A percentile compares a stretch with the other conserved stretches of the same genome.
Evolutionary conservation across 306 rosid species (phyloP).

Genomic region (Parietaria judaica): DNA sequence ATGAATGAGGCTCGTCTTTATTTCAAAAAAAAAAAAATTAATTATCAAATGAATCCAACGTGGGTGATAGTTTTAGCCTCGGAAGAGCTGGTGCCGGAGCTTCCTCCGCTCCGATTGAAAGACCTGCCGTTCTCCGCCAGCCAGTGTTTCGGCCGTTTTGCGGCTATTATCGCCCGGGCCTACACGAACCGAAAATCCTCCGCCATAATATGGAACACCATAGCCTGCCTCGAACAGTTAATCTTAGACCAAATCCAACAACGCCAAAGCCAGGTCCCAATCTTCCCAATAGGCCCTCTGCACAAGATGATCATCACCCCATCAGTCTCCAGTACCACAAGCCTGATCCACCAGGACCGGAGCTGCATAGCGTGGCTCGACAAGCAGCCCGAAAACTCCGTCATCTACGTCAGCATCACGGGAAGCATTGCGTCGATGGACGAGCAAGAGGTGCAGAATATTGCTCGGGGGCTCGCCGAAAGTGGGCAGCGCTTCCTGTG

Average conservation of each 20-base stretch:
- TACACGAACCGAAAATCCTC: slow-evolving; percentile 26
- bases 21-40: too few relatives aligned
- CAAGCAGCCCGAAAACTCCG: slow-evolving; percentile 29
- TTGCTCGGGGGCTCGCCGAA: slow-evolving; percentile 59
- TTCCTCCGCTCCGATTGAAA: too few relatives aligned
- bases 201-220: slow-evolving; percentile 55
- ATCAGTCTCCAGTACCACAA: slow-evolving; percentile 12
- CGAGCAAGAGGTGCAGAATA: slow-evolving; percentile 37
- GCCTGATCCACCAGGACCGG: slow-evolving; percentile 31
- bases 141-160: not conserved
- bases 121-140: too few relatives aligned
- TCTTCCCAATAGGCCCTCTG: slow-evolving; percentile 61
- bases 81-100: too few relatives aligned
- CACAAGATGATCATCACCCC: slow-evolving; percentile 28
- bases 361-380: slow-evolving; percentile 60
- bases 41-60: too few relatives aligned
- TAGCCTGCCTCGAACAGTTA: slow-evolving; percentile 41
- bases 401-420: slow-evolving; percentile 43
- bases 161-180: not conserved
- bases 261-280: slow-evolving; percentile 25
- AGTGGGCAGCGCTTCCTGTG: slow-evolving; percentile 50
- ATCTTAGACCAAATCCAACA: slow-evolving; percentile 17
- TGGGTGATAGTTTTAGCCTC: too few relatives aligned
- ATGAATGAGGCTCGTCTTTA: too few relatives aligned
- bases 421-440: slow-evolving; percentile 42